Evolutionary conservation across 805 yeast genomes (phyloP).

Genomic region (Metschnikowia continentalis): DNA sequence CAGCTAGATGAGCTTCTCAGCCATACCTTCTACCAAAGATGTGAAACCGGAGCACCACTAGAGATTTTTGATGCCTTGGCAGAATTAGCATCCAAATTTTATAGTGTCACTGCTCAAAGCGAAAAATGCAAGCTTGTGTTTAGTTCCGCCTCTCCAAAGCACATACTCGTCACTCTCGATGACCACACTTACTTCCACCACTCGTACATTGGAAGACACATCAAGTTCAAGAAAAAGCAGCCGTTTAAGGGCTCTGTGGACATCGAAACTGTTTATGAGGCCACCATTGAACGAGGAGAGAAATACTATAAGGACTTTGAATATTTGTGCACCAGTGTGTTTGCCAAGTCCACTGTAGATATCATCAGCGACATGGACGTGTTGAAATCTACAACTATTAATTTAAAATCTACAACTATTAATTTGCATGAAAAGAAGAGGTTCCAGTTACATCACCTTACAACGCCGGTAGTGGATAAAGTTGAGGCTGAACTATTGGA

Average conservation of each 20-base stretch:
- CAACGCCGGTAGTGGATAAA: neutral
- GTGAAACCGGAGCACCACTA: constrained; percentile 2
- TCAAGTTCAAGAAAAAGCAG: constrained; percentile 8
- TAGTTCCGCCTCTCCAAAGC: constrained; percentile 3
- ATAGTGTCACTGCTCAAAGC: neutral
- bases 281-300: neutral
- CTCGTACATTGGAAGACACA: constrained; percentile 13
- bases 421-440: neutral
- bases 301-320: constrained; percentile 11
- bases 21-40: constrained; percentile 1
- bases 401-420: neutral
- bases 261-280: constrained; percentile 1
- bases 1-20: neutral
- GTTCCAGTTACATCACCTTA: neutral
- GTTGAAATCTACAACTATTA: neutral
- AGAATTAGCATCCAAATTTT: neutral
- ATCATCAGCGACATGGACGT: neutral
- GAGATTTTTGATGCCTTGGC: neutral
- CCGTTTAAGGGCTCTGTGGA: constrained; percentile 14
- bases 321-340: constrained; percentile 6
- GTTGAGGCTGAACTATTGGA: neutral
- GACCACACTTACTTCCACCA: constrained; percentile 13
- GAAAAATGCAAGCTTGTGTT: constrained; percentile 3
- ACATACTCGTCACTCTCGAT: constrained; percentile 2
- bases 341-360: constrained; percentile 1